These are phyloP conservation scores for Camellia granthamiana DNA, from an alignment of 148 eudicot genomes.

Conservation along the genomic window DNA sequence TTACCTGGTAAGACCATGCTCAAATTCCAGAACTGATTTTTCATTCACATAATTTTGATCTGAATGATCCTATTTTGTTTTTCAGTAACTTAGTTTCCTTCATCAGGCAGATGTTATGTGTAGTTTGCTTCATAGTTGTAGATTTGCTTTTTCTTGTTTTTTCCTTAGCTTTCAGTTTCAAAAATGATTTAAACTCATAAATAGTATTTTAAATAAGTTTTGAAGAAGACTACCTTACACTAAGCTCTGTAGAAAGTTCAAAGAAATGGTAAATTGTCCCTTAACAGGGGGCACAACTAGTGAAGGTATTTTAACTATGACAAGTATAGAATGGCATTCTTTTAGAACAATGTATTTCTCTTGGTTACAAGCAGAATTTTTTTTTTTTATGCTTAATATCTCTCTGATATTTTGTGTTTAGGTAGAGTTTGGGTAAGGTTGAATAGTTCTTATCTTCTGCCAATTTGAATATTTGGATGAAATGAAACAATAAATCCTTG, in stretches of 20 bases:
- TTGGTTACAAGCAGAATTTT: background rate
- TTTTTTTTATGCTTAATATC: background rate
- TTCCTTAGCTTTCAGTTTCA: background rate
- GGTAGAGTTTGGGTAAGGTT: background rate
- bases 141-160: background rate
- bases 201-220: background rate
- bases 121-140: too few species aligned
- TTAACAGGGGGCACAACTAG: background rate
- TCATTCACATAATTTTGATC: background rate
- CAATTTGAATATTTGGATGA: background rate
- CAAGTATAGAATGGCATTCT: background rate
- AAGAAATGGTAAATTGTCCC: conserved; percentile 7
- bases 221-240: background rate
- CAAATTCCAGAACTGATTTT: background rate
- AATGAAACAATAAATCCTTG: background rate
- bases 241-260: background rate
- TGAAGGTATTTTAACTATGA: background rate
- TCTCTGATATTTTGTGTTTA: too few species aligned
- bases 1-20: conserved; percentile 63
- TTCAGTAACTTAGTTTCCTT: too few species aligned
- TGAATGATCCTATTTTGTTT: too few species aligned
- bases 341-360: background rate
- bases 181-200: background rate
- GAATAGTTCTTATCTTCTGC: background rate
- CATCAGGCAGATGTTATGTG: background rate